phyloP scores from a whole-genome alignment of 2,329 filamentous ascomycete genomes.

The Talaromyces sp. region DNA sequence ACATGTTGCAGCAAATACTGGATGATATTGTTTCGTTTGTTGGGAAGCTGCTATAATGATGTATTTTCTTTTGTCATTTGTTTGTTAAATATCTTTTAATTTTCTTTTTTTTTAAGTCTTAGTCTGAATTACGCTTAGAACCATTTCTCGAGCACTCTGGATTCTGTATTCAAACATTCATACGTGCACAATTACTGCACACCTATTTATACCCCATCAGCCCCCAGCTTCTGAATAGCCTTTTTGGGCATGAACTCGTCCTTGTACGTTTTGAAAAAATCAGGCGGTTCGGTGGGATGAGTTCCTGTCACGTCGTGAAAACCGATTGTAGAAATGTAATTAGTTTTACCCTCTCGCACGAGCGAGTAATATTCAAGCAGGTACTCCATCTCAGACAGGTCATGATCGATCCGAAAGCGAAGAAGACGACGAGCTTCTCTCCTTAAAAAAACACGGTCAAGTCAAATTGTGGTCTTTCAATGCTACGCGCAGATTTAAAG shows the following conservation, averaged over 20 bases:
- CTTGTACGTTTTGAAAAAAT: constrained; percentile 48
- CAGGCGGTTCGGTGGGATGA: constrained; percentile 43
- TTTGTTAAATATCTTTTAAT: neutral
- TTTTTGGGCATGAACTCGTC: constrained; percentile 29
- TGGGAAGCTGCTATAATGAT: neutral
- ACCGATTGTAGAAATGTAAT: constrained; percentile 49
- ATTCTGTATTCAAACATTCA: neutral
- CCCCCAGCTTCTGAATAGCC: constrained; percentile 7
- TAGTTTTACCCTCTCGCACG: constrained; percentile 51
- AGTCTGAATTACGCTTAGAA: neutral
- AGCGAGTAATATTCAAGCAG: constrained; percentile 51
- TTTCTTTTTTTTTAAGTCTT: neutral
- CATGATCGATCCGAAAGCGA: constrained; percentile 30
- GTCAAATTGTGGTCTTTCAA: neutral
- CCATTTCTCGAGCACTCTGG: neutral
- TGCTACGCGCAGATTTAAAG: neutral
- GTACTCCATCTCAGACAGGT: constrained; percentile 43
- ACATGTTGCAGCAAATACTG: neutral
- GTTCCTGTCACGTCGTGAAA: constrained; percentile 48
- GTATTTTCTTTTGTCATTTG: neutral
- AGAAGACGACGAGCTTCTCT: constrained; percentile 34
- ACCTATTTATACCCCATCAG: constrained; percentile 6
- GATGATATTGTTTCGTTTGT: neutral
- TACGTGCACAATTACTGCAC: neutral
- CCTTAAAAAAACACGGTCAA: constrained; percentile 12